Evolutionary conservation across 192 early-diverging fungal species (phyloP).

Genomic region (Gaertneriomyces semiglobifer): DNA sequence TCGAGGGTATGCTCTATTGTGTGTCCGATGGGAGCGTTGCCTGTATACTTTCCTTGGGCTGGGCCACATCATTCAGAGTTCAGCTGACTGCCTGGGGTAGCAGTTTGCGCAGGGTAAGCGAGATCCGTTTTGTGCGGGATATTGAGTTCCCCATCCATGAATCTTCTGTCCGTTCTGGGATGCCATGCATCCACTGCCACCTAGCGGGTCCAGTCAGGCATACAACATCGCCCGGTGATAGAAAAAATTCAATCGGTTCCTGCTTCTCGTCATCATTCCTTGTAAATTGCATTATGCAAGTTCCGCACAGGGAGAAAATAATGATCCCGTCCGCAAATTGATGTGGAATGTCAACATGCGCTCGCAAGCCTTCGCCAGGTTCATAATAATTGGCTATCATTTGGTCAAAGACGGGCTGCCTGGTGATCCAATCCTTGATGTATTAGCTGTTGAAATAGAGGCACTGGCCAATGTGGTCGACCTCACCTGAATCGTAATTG

Average conservation of each 20-base stretch:
- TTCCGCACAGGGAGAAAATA: constrained; percentile 38
- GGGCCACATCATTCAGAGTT: no score
- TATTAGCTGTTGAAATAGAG: neutral
- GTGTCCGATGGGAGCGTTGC: no score
- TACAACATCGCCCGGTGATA: constrained; percentile 49
- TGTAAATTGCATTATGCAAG: constrained; percentile 36
- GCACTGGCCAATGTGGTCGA: neutral
- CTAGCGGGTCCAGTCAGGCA: constrained; percentile 46
- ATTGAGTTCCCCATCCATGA: constrained; percentile 19
- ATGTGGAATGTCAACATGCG: constrained; percentile 49
- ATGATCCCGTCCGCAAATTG: constrained; percentile 51
- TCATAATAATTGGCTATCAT: constrained; percentile 55
- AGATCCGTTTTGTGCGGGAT: constrained; percentile 13
- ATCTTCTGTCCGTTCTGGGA: constrained; percentile 31
- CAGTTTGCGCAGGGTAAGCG: constrained; percentile 32
- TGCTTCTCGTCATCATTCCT: neutral
- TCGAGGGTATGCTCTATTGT: no score
- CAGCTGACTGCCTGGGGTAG: neutral
- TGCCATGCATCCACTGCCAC: constrained; percentile 55
- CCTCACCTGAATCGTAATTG: neutral
- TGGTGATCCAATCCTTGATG: constrained; percentile 2
- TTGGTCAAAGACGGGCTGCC: constrained; percentile 45
- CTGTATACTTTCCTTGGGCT: no score
- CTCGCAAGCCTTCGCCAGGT: constrained; percentile 47
- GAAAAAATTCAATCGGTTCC: constrained; percentile 9